Base-by-base conservation (phyloP, 352 stramenopile genomes). In the Globisporangium rhizosaccharum region DNA sequence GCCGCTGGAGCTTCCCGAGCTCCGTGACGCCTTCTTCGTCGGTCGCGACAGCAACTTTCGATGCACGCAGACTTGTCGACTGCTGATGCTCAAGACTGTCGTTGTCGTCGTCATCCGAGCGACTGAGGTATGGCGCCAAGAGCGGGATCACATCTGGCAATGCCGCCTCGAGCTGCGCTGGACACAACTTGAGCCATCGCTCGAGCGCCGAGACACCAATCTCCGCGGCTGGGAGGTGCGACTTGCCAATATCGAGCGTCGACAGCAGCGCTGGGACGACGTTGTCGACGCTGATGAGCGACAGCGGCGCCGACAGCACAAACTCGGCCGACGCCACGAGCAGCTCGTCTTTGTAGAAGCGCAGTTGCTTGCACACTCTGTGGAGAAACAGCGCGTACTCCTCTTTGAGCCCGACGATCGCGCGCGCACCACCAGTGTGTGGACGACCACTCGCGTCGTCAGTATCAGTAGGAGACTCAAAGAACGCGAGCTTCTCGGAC, bases 291-390 rank as follows among this genome's bases (percentile, higher is more conserved):
- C 50, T 37, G 18, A 85, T 53, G n/a, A 90, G 53, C 33, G 44
- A 51, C 15, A 76, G 45, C 7, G 85, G 83, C 14, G 82, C 69
- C 37, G 69, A 59, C 18, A 94, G 68, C 23, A 90, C 71, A 62
- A 85, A 90, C 36, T 79, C 67, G 17, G 74, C 68, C 25, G 68
- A 75, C 6, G 79, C 73, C 41, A 92, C 72, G 23, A 92, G 68
- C 20, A 92, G 54, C 28, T 94, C 85, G 53, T 92, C 81, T 57
- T 87, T 81, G 63, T 90, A 91, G 61, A 88, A 89, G 8, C 66
- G 76, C 30, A 87, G 63, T 57, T 90, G 78, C 10, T 48, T 51
- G 57, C 71, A 78, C 17, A 83, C 65, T 33, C 59, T 59, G 12
- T 56, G 26, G n/a, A 85, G 50, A 51, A 91, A 94, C n/a, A 53